These are phyloP conservation scores for Streptanthus diversifolius DNA, from an alignment of 345 rosid species.

Conservation along the genomic window DNA sequence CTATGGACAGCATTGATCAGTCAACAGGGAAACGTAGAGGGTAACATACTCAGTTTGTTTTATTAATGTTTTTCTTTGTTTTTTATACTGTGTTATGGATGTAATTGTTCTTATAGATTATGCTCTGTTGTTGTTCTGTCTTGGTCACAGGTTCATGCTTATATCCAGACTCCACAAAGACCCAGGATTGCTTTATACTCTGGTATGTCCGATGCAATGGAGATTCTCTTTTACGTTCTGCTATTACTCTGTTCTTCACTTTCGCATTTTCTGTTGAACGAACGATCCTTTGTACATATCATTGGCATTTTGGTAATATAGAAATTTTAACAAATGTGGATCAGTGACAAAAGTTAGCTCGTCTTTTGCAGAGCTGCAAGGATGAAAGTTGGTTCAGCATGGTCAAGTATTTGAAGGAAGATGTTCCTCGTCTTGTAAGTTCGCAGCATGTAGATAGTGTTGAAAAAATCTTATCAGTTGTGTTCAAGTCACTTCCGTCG, in stretches of 20 bases:
- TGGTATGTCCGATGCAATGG: conserved; percentile 44
- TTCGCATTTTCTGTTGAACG: neutral
- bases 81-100: neutral
- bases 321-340: no score
- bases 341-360: no score
- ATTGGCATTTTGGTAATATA: neutral
- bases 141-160: conserved; percentile 73
- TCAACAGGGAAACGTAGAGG: conserved; percentile 73
- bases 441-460: conserved; percentile 58
- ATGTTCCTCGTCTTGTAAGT: conserved; percentile 64
- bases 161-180: conserved; percentile 72
- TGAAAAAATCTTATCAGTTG: conserved; percentile 41
- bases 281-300: neutral
- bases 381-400: conserved; percentile 71
- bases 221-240: neutral
- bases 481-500: conserved; percentile 64
- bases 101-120: neutral
- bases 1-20: conserved; percentile 68
- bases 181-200: conserved; percentile 80
- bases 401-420: conserved; percentile 78
- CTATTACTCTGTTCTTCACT: neutral
- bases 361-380: no score
- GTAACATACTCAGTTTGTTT: conserved; percentile 47
- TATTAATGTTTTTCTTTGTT: neutral
- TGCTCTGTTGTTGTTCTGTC: conserved; percentile 10